Evolutionary conservation across 306 rosid genomes (phyloP).

Genomic region (Cicer judaicum): DNA sequence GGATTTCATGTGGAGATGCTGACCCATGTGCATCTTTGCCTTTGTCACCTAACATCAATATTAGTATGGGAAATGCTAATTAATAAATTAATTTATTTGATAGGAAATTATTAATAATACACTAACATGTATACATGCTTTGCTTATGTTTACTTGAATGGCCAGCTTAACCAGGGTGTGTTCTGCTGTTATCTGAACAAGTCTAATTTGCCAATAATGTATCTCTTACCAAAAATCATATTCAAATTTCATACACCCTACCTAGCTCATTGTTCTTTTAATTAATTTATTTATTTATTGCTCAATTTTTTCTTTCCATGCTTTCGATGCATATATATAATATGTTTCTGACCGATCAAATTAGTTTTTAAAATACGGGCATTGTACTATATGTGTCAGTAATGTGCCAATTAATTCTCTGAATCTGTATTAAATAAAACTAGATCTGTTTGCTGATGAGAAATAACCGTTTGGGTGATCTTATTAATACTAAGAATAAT

Average conservation of each 20-base stretch:
- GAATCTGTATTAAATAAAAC: constrained; percentile 16
- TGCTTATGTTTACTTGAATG: background rate
- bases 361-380: background rate
- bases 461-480: constrained; percentile 4
- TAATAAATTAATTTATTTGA: too few relatives aligned
- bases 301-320: background rate
- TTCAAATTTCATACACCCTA: constrained; percentile 29
- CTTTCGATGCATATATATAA: background rate
- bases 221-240: constrained; percentile 30
- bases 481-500: background rate
- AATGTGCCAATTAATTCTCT: constrained; percentile 37
- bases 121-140: constrained; percentile 13
- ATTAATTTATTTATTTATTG: background rate
- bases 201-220: constrained; percentile 43
- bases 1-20: constrained; percentile 61
- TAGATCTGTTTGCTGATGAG: constrained; percentile 9
- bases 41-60: constrained; percentile 1
- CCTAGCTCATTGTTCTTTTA: background rate
- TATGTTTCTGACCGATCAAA: background rate
- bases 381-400: constrained; percentile 24
- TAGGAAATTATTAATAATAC: background rate
- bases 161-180: constrained; percentile 56
- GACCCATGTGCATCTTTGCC: constrained; percentile 64
- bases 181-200: constrained; percentile 47
- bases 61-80: too few relatives aligned